These are phyloP conservation scores for Salvia rosmarinus DNA, from an alignment of 257 asterid species.

Conservation along the genomic window DNA sequence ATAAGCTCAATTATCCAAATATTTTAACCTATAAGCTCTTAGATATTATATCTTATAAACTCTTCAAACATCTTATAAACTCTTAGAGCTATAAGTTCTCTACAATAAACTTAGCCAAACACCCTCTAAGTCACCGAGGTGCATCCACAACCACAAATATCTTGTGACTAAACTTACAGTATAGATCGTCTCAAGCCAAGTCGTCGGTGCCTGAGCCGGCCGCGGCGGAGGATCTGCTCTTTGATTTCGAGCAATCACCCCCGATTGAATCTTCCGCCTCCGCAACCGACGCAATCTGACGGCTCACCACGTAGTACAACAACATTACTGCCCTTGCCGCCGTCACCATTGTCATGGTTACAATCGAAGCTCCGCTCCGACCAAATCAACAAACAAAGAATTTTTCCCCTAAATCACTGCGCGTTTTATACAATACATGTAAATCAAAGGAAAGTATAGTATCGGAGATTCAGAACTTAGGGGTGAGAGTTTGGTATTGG, in stretches of 20 bases:
- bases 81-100: too few species aligned
- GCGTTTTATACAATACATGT: slow-evolving; percentile 9
- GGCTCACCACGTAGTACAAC: slow-evolving; percentile 68
- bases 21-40: too few species aligned
- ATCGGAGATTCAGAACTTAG: slow-evolving; percentile 20
- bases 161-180: too few species aligned
- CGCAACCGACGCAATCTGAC: slow-evolving; percentile 49
- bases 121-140: too few species aligned
- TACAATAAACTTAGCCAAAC: too few species aligned
- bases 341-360: slow-evolving; percentile 82
- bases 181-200: slow-evolving; percentile 77
- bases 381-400: slow-evolving; percentile 31
- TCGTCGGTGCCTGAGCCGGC: slow-evolving; percentile 92
- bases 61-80: too few species aligned
- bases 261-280: slow-evolving; percentile 47
- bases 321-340: slow-evolving; percentile 80
- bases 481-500: too few species aligned
- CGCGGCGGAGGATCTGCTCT: slow-evolving; percentile 66
- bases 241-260: slow-evolving; percentile 56
- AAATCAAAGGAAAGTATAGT: slow-evolving; percentile 15
- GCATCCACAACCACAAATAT: too few species aligned
- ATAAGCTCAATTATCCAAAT: too few species aligned
- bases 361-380: slow-evolving; percentile 53
- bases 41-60: too few species aligned
- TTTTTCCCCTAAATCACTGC: slow-evolving; percentile 7